These are phyloP conservation scores for Phytomonas sp. DNA, from an alignment of 208 protist genomes.

Conservation along the genomic window DNA sequence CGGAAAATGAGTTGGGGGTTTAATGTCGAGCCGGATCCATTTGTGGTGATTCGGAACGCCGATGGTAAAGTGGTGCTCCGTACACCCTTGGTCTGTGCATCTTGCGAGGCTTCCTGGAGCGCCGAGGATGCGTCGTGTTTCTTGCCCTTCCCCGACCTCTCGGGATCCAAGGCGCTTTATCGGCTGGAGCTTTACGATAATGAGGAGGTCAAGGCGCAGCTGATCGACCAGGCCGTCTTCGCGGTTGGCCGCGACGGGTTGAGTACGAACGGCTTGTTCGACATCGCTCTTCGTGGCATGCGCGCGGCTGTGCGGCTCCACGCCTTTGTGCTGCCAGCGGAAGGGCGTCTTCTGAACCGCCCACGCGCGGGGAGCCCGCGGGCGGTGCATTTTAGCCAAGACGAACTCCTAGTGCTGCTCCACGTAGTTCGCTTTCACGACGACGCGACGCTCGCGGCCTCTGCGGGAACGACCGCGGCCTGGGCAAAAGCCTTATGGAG, in stretches of 20 bases:
- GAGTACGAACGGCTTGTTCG: slow-evolving; percentile 26
- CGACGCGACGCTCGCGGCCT: slow-evolving; percentile 24
- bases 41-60: slow-evolving; percentile 55
- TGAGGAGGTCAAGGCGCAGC: slow-evolving; percentile 25
- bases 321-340: neutral
- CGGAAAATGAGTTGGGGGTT: slow-evolving; percentile 8
- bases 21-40: slow-evolving; percentile 65
- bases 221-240: slow-evolving; percentile 43
- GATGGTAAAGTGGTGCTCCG: slow-evolving; percentile 38
- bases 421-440: slow-evolving; percentile 15
- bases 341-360: neutral
- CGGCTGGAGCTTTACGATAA: slow-evolving; percentile 76
- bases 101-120: slow-evolving; percentile 37
- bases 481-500: slow-evolving; percentile 6
- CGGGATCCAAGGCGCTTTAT: slow-evolving; percentile 41
- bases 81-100: slow-evolving; percentile 48
- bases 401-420: slow-evolving; percentile 3
- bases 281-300: slow-evolving; percentile 29
- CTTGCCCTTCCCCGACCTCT: slow-evolving; percentile 51
- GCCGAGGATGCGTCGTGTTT: slow-evolving; percentile 64
- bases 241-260: slow-evolving; percentile 38
- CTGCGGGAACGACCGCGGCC: neutral
- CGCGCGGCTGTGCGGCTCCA: slow-evolving; percentile 27
- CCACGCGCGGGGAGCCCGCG: neutral
- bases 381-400: neutral